These are phyloP conservation scores for Kwoniella sp. DNA, from an alignment of 768 basidiomycete genomes.

Conservation along the genomic window DNA sequence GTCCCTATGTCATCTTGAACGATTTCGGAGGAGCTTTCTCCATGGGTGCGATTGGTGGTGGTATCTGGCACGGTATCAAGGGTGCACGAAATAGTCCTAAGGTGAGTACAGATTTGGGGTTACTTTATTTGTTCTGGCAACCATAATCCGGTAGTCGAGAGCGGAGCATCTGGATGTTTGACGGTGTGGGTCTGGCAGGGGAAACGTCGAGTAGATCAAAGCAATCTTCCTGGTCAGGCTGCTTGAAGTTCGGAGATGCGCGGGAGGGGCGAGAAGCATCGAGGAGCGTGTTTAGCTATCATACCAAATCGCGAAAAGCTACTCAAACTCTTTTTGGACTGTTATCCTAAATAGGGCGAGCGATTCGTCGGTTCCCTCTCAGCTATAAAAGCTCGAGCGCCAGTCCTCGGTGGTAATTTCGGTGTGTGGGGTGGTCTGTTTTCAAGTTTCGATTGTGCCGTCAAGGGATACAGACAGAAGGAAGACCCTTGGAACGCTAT, in stretches of 20 bases:
- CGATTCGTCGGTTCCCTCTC: constrained; percentile 90
- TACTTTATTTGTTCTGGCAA: no score
- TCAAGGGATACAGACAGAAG: constrained; percentile 95
- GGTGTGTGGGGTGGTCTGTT: constrained; percentile 81
- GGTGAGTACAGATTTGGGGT: constrained; percentile 66
- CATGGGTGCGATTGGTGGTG: constrained; percentile 97
- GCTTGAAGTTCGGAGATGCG: no score
- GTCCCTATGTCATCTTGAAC: constrained; percentile 97
- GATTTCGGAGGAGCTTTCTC: constrained; percentile 97
- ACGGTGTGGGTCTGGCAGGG: no score
- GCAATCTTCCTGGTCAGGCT: no score
- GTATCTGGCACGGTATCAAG: constrained; percentile 98
- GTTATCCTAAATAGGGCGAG: constrained; percentile 75
- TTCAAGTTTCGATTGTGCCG: constrained; percentile 96
- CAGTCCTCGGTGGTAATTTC: constrained; percentile 96
- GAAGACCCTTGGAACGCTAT: constrained; percentile 99
- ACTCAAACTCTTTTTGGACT: neutral
- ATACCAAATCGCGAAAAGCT: constrained; percentile 13
- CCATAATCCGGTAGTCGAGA: no score
- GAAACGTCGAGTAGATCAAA: no score
- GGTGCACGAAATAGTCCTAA: constrained; percentile 94
- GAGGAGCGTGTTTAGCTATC: no score
- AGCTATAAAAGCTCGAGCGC: constrained; percentile 95
- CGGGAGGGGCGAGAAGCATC: no score
- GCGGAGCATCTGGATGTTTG: no score